Conservation (phyloP, 805 yeast genomes). For the Spencermartinsiella europaea region DNA sequence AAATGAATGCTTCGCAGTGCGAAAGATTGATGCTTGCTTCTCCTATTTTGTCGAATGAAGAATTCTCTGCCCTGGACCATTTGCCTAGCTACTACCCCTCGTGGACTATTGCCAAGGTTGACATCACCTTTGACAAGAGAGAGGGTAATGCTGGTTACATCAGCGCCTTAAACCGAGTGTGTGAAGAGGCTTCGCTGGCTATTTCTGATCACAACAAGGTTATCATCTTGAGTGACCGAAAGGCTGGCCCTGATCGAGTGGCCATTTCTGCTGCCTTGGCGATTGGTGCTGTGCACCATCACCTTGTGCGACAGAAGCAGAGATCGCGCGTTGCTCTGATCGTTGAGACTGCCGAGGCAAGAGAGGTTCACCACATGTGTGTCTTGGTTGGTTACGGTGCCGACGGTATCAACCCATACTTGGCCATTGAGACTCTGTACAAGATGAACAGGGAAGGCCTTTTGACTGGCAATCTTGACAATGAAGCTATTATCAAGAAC, state of each 20-base stretch:
- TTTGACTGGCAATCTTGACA: conserved; percentile 43
- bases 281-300: conserved; percentile 96
- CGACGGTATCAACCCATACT: conserved; percentile 91
- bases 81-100: conserved; percentile 73
- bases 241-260: conserved; percentile 54
- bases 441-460: conserved; percentile 80
- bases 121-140: conserved; percentile 77
- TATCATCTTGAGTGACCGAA: conserved; percentile 70
- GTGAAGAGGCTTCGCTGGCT: conserved; percentile 81
- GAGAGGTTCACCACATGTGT: conserved; percentile 95
- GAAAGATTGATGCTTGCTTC: conserved; percentile 77
- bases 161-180: conserved; percentile 76
- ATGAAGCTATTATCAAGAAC: conserved; percentile 61
- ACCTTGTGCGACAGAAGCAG: conserved; percentile 89
- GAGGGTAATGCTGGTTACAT: conserved; percentile 87
- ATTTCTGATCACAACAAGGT: conserved; percentile 71
- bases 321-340: conserved; percentile 91
- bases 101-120: conserved; percentile 80
- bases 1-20: conserved; percentile 89
- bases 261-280: conserved; percentile 87
- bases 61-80: conserved; percentile 68
- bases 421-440: conserved; percentile 83
- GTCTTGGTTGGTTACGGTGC: conserved; percentile 95
- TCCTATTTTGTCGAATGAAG: conserved; percentile 72
- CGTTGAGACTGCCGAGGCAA: conserved; percentile 93